These are phyloP conservation scores for Speleostelium caveatum DNA, from an alignment of 78 protist genomes.

Conservation along the genomic window DNA sequence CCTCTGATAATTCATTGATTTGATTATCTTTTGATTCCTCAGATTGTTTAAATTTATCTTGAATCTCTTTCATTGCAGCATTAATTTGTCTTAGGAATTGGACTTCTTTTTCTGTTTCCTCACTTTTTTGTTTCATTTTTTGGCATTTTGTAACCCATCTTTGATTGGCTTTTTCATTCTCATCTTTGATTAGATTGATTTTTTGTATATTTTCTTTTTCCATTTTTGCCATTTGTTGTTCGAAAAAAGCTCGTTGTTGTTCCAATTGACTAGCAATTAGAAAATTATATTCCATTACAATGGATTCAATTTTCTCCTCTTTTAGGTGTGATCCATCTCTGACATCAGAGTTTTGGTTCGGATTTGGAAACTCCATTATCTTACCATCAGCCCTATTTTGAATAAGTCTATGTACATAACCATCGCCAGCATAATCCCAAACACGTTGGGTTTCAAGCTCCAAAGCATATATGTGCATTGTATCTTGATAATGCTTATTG, in stretches of 20 bases:
- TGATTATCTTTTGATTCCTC: slow-evolving; percentile 56
- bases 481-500: slow-evolving; percentile 87
- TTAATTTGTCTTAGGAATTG: slow-evolving; percentile 56
- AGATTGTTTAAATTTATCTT: slow-evolving; percentile 49
- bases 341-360: slow-evolving; percentile 93
- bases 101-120: slow-evolving; percentile 34
- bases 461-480: slow-evolving; percentile 91
- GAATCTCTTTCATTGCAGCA: slow-evolving; percentile 57
- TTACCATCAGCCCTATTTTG: slow-evolving; percentile 90
- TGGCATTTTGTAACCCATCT: slow-evolving; percentile 21
- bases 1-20: slow-evolving; percentile 38
- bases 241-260: slow-evolving; percentile 85
- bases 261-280: slow-evolving; percentile 88
- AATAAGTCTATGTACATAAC: slow-evolving; percentile 88
- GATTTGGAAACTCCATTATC: slow-evolving; percentile 91
- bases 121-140: slow-evolving; percentile 50
- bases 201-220: slow-evolving; percentile 41
- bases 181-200: slow-evolving; percentile 15
- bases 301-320: slow-evolving; percentile 83
- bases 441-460: slow-evolving; percentile 93
- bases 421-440: slow-evolving; percentile 98
- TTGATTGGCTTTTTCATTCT: slow-evolving; percentile 11
- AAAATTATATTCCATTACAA: slow-evolving; percentile 85
- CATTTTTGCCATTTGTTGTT: slow-evolving; percentile 59
- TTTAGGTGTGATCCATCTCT: slow-evolving; percentile 89